phyloP scores from a whole-genome alignment of 768 basidiomycete species.

The Serendipita vermifera region DNA sequence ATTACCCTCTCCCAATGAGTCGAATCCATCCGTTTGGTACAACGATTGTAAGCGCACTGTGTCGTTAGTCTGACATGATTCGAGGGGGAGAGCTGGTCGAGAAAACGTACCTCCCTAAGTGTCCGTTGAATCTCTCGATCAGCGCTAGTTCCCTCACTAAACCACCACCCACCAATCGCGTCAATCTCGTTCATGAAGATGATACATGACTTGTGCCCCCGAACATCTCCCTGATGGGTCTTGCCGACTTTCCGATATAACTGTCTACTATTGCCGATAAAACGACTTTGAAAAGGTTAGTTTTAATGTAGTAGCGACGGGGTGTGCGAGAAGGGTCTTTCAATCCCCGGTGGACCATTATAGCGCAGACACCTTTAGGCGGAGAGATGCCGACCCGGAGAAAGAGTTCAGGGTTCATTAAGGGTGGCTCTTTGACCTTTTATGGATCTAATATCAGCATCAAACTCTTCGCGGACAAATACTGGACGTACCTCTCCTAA shows the following conservation, averaged over 20 bases:
- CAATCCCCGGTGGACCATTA: conserved; percentile 96
- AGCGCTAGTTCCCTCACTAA: conserved; percentile 92
- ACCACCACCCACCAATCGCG: conserved; percentile 84
- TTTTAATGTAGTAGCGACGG: conserved; percentile 90
- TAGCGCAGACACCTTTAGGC: conserved; percentile 87
- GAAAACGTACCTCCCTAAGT: conserved; percentile 83
- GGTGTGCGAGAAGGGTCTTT: conserved; percentile 87
- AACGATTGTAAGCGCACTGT: no score
- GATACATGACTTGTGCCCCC: conserved; percentile 98
- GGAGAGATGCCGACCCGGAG: conserved; percentile 91
- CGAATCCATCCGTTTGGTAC: conserved; percentile 99
- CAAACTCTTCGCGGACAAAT: neutral
- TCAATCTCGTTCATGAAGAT: conserved; percentile 99
- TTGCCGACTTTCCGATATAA: conserved; percentile 96
- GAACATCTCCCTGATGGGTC: conserved; percentile 97
- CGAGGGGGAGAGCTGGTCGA: no score
- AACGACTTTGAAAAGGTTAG: conserved; percentile 97
- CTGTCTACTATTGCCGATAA: conserved; percentile 97
- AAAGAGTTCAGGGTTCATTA: conserved; percentile 91
- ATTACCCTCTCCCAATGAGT: conserved; percentile 88
- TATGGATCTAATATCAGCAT: neutral
- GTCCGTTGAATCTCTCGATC: conserved; percentile 98
- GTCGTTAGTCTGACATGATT: no score
- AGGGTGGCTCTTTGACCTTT: conserved; percentile 88
- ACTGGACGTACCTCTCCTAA: conserved; percentile 62